A percentile compares a stretch with the other conserved stretches of the same genome.
These are phyloP conservation scores for Solanum chmielewskii DNA, from an alignment of 257 asterid species.

Conservation along the genomic window DNA sequence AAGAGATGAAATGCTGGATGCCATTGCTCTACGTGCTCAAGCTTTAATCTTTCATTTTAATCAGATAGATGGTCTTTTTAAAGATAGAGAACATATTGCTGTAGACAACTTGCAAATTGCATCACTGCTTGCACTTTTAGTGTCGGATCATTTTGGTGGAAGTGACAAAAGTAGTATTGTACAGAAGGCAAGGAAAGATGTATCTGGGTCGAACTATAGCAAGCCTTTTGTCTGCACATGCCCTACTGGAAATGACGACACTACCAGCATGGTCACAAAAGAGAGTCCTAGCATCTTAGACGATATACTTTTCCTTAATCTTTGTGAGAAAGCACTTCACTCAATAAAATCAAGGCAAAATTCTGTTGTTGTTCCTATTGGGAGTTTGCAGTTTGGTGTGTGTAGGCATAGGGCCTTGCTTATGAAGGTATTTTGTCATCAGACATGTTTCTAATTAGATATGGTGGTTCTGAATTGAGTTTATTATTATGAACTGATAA, in stretches of 20 bases:
- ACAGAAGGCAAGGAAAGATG: constrained; percentile 65
- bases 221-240: constrained; percentile 93
- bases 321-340: constrained; percentile 62
- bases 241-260: constrained; percentile 37
- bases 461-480: neutral
- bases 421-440: constrained; percentile 54
- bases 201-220: constrained; percentile 52
- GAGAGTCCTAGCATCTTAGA: constrained; percentile 27
- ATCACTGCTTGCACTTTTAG: constrained; percentile 85
- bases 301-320: constrained; percentile 44
- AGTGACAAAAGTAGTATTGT: constrained; percentile 60
- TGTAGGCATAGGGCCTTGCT: constrained; percentile 96
- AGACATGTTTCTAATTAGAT: neutral
- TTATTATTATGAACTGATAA: constrained; percentile 7
- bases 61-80: constrained; percentile 35
- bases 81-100: constrained; percentile 20
- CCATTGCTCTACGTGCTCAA: constrained; percentile 54
- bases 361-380: constrained; percentile 80
- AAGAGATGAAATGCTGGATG: constrained; percentile 80
- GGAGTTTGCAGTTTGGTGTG: constrained; percentile 80
- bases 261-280: constrained; percentile 10
- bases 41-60: constrained; percentile 43
- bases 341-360: constrained; percentile 47
- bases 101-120: constrained; percentile 52
- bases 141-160: constrained; percentile 96